phyloP scores from a whole-genome alignment of 139 green algal species.

The Edaphochlamys debaryana region DNA sequence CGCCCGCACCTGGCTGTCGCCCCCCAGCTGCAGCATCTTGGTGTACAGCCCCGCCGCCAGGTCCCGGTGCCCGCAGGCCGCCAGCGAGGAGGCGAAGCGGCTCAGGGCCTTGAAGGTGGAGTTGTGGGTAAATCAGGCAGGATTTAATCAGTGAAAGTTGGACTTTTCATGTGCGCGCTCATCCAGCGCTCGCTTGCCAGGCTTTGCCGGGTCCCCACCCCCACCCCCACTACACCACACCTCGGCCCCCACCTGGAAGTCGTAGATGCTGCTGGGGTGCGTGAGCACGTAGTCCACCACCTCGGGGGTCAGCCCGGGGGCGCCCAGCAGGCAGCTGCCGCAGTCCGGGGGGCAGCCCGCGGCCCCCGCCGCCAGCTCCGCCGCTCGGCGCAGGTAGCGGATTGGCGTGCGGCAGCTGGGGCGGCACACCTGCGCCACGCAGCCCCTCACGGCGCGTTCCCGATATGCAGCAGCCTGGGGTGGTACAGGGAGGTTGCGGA shows the following conservation, averaged over 20 bases:
- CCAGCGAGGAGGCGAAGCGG: neutral
- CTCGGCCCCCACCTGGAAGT: constrained; percentile 49
- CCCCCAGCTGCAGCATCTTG: constrained; percentile 51
- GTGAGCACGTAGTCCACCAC: constrained; percentile 53
- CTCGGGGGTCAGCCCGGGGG: constrained; percentile 58
- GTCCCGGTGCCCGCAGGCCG: neutral
- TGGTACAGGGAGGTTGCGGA: neutral
- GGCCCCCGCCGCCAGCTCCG: constrained; percentile 50
- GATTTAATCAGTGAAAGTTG: no score
- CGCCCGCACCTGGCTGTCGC: neutral
- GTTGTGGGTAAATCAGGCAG: no score
- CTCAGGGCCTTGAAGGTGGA: neutral
- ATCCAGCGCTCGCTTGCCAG: no score
- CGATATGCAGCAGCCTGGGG: constrained; percentile 54
- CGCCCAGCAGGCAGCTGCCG: neutral
- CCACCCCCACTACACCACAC: no score
- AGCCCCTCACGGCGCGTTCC: constrained; percentile 50
- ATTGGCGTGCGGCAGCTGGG: constrained; percentile 46
- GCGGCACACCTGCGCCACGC: constrained; percentile 48
- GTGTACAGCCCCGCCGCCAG: constrained; percentile 57
- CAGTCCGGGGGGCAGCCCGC: neutral
- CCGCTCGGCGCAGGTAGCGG: constrained; percentile 62
- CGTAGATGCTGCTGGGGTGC: constrained; percentile 56
- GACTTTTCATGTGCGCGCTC: no score
- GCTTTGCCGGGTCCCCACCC: no score